Evolutionary conservation across 768 basidiomycete species (phyloP), one percentile per base, ranked within the genome.

Genomic region (Pulveroboletus sp.): DNA sequence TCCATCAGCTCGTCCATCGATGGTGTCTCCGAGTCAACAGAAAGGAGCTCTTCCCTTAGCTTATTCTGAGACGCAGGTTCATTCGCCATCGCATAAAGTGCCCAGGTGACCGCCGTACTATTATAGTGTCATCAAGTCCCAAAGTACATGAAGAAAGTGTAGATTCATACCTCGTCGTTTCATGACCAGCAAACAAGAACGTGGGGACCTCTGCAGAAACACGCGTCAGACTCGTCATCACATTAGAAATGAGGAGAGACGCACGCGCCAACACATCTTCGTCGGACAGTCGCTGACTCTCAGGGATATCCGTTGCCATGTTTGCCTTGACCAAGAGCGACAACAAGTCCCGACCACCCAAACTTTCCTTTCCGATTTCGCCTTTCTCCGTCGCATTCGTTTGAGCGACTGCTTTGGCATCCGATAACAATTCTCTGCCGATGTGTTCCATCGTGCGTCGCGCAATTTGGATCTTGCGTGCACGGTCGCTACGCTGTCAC

Each of bases 1-100:
- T 74, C 70, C 49, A 78, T 77, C 1, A 90, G 74, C 38, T 83
- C 76, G 28, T 89, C 86, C 81, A 87, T 86, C 1, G 76, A 75
- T 1, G 84, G 84, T 1, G 67, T 77, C 13, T 84, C 79, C 0
- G 79, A 80, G 3, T 71, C 57, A 9, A 83, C 67, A 0, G 69
- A 58, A 13, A 77, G 62, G 0, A 84, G 68, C 58, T 89, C 86
- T 5, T 78, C 72, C 2, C 83, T 74, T 1, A 90, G 73, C 55
- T 78, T 78, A 4, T 57, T 67, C 57, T 87, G 85, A 8, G 76
- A 63, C 4, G 71, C 69, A 0, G 72, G 72, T 39, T 76, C 56
- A 45, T 75, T 70, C 0, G 76, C 69, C 11, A 89, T 71, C 0
- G 76, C 75, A 54, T 73, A 83, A 0, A 87, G 65, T 4, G 78